Percentiles rank a stretch among this genome's conserved stretches.
Conservation (phyloP, 495 filamentous ascomycete genomes). For the Penicillium crystallinum region DNA sequence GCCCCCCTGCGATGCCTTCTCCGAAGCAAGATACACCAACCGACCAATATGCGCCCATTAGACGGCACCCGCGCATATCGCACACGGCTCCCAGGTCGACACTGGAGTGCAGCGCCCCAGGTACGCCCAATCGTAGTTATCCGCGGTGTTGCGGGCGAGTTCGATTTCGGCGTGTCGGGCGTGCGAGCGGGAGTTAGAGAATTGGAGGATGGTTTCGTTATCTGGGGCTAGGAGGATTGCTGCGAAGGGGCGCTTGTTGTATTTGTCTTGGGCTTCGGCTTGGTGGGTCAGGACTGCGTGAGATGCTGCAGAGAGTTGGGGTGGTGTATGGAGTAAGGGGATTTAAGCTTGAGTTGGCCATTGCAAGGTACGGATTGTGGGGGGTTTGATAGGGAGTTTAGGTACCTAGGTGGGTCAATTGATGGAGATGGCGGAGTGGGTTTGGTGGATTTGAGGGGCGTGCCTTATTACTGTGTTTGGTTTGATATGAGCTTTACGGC, state of each 20-base stretch:
- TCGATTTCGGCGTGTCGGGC: conserved; percentile 52
- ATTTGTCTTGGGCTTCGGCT: conserved; percentile 31
- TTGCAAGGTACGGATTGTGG: not conserved
- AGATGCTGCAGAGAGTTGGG: conserved; percentile 33
- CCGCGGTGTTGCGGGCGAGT: conserved; percentile 46
- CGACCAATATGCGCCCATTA: conserved; percentile 55
- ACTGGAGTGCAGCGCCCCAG: conserved; percentile 47
- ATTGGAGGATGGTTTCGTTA: conserved; percentile 43
- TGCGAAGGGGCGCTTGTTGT: conserved; percentile 45
- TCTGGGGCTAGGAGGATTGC: conserved; percentile 45
- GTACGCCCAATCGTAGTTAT: conserved; percentile 45
- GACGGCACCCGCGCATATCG: conserved; percentile 46
- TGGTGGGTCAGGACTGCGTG: conserved; percentile 38
- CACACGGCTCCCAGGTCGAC: conserved; percentile 54
- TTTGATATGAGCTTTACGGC: conserved; percentile 7
- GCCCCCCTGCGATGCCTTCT: conserved; percentile 40
- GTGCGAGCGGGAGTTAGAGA: conserved; percentile 48
- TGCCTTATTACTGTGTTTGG: not conserved
- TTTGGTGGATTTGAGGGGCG: not conserved
- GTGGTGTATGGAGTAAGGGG: conserved; percentile 9
- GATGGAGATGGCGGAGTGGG: not conserved
- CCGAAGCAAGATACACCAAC: conserved; percentile 48
- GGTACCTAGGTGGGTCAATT: not conserved
- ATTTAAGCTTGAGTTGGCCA: not conserved
- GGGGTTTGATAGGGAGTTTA: not conserved